Percentiles rank a stretch among this genome's conserved stretches.
phyloP scores from a whole-genome alignment of 2,329 filamentous ascomycete species.

The Xylariales sp. region DNA sequence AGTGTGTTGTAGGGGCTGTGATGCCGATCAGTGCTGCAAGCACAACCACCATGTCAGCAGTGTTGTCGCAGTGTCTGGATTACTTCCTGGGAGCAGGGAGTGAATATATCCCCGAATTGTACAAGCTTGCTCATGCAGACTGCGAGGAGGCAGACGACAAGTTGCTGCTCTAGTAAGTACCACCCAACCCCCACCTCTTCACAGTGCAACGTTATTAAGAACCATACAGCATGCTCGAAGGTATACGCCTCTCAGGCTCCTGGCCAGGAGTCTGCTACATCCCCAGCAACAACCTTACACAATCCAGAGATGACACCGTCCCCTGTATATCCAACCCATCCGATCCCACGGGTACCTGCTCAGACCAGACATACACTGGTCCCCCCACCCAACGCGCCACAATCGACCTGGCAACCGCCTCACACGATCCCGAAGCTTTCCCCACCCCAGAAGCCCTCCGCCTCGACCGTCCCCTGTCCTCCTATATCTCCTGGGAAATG shows the following conservation, averaged over 20 bases:
- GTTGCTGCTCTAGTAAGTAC: slow-evolving; percentile 27
- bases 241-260: slow-evolving; percentile 48
- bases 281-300: slow-evolving; percentile 20
- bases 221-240: slow-evolving; percentile 47
- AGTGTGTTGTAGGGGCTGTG: slow-evolving; percentile 53
- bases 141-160: slow-evolving; percentile 46
- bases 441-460: slow-evolving; percentile 11
- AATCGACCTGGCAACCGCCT: slow-evolving; percentile 15
- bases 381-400: slow-evolving; percentile 11
- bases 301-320: slow-evolving; percentile 21
- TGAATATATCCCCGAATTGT: slow-evolving; percentile 46
- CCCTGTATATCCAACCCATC: slow-evolving; percentile 16
- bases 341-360: slow-evolving; percentile 13
- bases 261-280: slow-evolving; percentile 46
- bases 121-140: slow-evolving; percentile 43
- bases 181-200: not conserved
- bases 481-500: slow-evolving; percentile 13
- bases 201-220: slow-evolving; percentile 15
- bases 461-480: slow-evolving; percentile 11
- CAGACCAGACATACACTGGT: slow-evolving; percentile 10
- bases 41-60: slow-evolving; percentile 54
- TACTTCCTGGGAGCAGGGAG: slow-evolving; percentile 51
- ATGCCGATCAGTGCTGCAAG: slow-evolving; percentile 52
- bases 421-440: slow-evolving; percentile 15
- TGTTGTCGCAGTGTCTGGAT: slow-evolving; percentile 54